Percentiles rank a stretch among this genome's conserved stretches.
Evolutionary conservation across 192 early-diverging fungal genomes (phyloP).

Genomic region (Mortierella claussenii): DNA sequence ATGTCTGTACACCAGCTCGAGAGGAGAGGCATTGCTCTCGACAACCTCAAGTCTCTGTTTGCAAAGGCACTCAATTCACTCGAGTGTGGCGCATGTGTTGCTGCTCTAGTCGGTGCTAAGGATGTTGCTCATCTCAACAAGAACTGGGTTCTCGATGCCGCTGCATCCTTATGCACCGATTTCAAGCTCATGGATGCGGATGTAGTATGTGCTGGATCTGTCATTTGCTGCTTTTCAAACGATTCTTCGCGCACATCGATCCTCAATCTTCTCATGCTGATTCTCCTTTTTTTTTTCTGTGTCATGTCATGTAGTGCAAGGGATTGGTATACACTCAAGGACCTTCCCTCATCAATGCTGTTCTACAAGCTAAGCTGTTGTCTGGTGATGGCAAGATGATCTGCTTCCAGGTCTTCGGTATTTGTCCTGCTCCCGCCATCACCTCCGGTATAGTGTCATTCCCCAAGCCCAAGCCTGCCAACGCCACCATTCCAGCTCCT

Average conservation of each 20-base stretch:
- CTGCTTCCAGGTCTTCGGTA: constrained; percentile 51
- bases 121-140: constrained; percentile 57
- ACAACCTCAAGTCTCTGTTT: constrained; percentile 29
- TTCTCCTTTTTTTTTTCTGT: background rate
- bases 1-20: constrained; percentile 19
- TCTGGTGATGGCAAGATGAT: constrained; percentile 55
- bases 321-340: constrained; percentile 2
- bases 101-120: constrained; percentile 53
- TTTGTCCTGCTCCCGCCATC: constrained; percentile 57
- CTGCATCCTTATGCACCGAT: constrained; percentile 43
- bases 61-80: constrained; percentile 33
- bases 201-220: constrained; percentile 61
- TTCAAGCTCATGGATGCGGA: constrained; percentile 47
- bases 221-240: no score
- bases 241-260: no score
- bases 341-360: background rate
- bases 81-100: constrained; percentile 59
- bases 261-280: background rate
- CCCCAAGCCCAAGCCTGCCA: constrained; percentile 55
- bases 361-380: background rate
- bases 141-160: constrained; percentile 48
- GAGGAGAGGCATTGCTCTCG: constrained; percentile 33
- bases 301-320: background rate
- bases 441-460: constrained; percentile 47
- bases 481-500: constrained; percentile 14